These are phyloP conservation scores for Onygena corvina DNA, from an alignment of 2,329 filamentous ascomycete species.

Conservation along the genomic window DNA sequence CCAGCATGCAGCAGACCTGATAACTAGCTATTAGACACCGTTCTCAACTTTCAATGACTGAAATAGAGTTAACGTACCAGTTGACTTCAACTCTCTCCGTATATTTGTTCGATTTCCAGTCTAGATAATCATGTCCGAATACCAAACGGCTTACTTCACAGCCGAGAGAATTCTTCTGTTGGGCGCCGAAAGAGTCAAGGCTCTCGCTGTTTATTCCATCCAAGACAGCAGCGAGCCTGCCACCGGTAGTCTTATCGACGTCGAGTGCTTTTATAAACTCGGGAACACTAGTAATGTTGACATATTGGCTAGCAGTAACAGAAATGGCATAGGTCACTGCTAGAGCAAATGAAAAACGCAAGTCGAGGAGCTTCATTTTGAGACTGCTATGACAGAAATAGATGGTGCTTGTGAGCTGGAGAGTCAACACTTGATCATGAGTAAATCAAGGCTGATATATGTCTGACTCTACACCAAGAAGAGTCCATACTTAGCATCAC, in stretches of 20 bases:
- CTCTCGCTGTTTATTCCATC: no score
- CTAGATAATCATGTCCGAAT: neutral
- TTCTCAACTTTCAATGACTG: neutral
- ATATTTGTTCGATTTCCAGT: neutral
- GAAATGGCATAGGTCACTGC: no score
- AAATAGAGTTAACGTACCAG: neutral
- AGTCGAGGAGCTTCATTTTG: no score
- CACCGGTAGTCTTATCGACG: neutral
- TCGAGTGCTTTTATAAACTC: neutral
- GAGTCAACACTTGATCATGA: no score
- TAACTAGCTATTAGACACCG: neutral
- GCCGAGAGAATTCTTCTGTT: neutral
- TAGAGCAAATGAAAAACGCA: no score
- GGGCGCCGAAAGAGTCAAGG: neutral
- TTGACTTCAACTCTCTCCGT: neutral
- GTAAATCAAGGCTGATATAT: neutral
- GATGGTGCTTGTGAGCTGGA: no score
- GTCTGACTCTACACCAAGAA: neutral
- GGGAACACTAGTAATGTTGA: neutral
- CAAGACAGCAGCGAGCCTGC: no score
- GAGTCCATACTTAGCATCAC: neutral
- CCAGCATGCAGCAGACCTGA: conserved; percentile 1
- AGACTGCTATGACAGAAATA: no score
- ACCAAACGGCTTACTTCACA: neutral
- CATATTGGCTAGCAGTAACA: neutral